Conservation (phyloP, 2,329 filamentous ascomycete species). For the Neopestalotiopsis sp. region DNA sequence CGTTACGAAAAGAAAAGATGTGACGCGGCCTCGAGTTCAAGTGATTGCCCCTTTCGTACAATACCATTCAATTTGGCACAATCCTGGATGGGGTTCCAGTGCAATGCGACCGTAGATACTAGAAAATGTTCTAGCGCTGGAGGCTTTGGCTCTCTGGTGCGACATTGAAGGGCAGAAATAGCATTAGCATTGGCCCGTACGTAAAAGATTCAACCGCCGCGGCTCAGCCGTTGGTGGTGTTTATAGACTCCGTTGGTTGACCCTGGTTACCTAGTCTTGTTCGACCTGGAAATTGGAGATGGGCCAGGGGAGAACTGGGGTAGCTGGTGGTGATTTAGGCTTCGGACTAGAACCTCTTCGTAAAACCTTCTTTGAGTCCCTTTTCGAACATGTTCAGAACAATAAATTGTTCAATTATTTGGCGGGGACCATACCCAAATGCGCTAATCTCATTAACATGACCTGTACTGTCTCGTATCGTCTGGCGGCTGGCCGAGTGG, state of each 20-base stretch:
- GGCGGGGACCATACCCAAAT: too few relatives aligned
- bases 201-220: neutral
- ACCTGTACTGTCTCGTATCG: too few relatives aligned
- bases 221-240: neutral
- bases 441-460: too few relatives aligned
- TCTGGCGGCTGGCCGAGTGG: too few relatives aligned
- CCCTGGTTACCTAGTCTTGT: neutral
- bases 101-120: too few relatives aligned
- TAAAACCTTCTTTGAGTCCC: too few relatives aligned
- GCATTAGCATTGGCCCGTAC: neutral
- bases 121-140: too few relatives aligned
- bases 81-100: neutral
- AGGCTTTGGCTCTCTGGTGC: too few relatives aligned
- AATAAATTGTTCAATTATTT: too few relatives aligned
- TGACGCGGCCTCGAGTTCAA: neutral
- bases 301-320: neutral
- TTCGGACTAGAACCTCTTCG: neutral
- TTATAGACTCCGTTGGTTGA: neutral
- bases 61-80: neutral
- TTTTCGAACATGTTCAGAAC: too few relatives aligned
- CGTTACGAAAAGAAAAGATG: neutral
- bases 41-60: neutral
- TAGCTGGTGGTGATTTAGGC: neutral
- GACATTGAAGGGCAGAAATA: too few relatives aligned
- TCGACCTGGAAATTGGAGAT: neutral